Percentiles rank a stretch among this genome's conserved stretches.
These are phyloP conservation scores for Asterophora parasitica DNA, from an alignment of 768 basidiomycete genomes.

Conservation along the genomic window DNA sequence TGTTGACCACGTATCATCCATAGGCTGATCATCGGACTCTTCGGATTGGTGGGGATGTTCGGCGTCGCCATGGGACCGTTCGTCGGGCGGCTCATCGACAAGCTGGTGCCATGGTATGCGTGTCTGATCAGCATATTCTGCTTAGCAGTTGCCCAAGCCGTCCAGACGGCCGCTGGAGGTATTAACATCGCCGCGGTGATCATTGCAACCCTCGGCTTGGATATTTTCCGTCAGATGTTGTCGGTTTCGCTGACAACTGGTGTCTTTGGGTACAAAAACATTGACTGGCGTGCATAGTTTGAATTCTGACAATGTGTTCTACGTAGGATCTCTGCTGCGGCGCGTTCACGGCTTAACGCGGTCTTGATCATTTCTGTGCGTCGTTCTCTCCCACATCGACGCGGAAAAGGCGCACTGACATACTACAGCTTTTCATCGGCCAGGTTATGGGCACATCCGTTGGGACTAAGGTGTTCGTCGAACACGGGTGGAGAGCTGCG, in stretches of 20 bases:
- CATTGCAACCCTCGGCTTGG: constrained; percentile 65
- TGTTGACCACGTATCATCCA: no score
- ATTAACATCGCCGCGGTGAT: constrained; percentile 67
- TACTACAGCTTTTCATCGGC: constrained; percentile 57
- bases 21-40: constrained; percentile 60
- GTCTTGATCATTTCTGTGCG: constrained; percentile 63
- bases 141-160: constrained; percentile 47
- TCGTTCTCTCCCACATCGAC: not conserved
- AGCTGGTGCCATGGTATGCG: constrained; percentile 73
- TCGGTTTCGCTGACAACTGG: constrained; percentile 63
- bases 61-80: constrained; percentile 69
- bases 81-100: constrained; percentile 64
- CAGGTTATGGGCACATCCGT: constrained; percentile 81
- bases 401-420: not conserved
- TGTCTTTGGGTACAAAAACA: constrained; percentile 60
- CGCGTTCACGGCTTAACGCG: constrained; percentile 72
- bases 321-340: constrained; percentile 41
- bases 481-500: constrained; percentile 65
- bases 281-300: no score
- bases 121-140: constrained; percentile 50
- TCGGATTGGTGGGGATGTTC: constrained; percentile 68
- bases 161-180: constrained; percentile 69
- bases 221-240: constrained; percentile 67
- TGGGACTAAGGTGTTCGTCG: constrained; percentile 65
- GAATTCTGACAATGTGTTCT: not conserved